Base-by-base conservation (phyloP, 768 basidiomycete genomes). In the Agrocybe praecox region DNA sequence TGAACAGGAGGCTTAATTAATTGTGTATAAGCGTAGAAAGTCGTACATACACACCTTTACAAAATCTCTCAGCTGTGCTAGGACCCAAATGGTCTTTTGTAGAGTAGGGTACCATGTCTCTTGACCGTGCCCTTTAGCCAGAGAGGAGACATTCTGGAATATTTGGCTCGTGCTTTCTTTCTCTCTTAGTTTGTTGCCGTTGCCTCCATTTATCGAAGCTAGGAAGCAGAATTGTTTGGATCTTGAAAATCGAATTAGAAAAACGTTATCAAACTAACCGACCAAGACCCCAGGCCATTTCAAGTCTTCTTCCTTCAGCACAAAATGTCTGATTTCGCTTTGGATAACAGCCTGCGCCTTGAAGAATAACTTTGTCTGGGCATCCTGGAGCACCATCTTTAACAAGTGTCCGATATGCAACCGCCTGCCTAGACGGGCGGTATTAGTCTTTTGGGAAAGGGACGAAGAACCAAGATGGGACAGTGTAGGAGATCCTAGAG, bases 281-380 rank as follows among this genome's bases (percentile, higher is more conserved):
- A 85, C 74, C 15, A 98, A 80, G 62, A 90, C 90, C 50, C 87
- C 87, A 21, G 96, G 95, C 74, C 95, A 98, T 14, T 86, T 85
- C 46, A 98, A 72, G 69, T 98, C 96, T 60, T 87, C 89, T 2
- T 79, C 72, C 59, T 85, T 89, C 0, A 93, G 88, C 1, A 80
- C 79, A 69, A 90, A 98, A 64, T 92, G 88, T 60, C 89, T 78
- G 33, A 98, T 93, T 50, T 98, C 96, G 29, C 84, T 82, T 66
- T 95, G 91, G 29, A 99, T 86, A 45, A 97, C 81, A 1, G 92
- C 84, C 72, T 98, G 96, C 6, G 96, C 96, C 69, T 97, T 91
- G 82, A 98, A 98, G 64, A 98, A 94, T 46, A 98, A 71, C 53
- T 95, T 75, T 12, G 97, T 98, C 76, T 98, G 96, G 1, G 96